These are phyloP conservation scores for Heterobasidion irregulare DNA, from an alignment of 1,284 basidiomycete genomes.

Conservation along the genomic window DNA sequence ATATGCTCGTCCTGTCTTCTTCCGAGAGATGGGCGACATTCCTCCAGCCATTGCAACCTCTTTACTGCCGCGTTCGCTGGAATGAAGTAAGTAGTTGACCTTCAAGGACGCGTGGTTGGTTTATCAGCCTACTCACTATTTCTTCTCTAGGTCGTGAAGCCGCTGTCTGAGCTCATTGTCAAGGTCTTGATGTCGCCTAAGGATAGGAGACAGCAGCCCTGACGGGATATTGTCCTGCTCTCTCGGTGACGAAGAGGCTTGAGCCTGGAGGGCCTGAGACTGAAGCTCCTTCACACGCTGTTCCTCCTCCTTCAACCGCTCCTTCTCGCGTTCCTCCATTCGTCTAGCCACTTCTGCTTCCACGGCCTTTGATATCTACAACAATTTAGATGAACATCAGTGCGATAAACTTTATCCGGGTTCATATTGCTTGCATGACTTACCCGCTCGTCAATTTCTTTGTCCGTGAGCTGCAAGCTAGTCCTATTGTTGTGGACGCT, in stretches of 20 bases:
- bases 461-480: slow-evolving; percentile 36
- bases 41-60: slow-evolving; percentile 50
- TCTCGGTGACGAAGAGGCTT: slow-evolving; percentile 6
- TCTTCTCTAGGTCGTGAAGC: slow-evolving; percentile 60
- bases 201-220: slow-evolving; percentile 51
- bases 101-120: background rate
- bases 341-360: slow-evolving; percentile 64
- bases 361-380: slow-evolving; percentile 61
- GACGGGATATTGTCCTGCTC: slow-evolving; percentile 30
- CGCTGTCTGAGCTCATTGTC: slow-evolving; percentile 57
- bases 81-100: background rate
- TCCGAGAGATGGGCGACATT: slow-evolving; percentile 61
- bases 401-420: slow-evolving; percentile 3
- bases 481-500: slow-evolving; percentile 4
- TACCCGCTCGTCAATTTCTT: slow-evolving; percentile 66
- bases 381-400: background rate
- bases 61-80: slow-evolving; percentile 49
- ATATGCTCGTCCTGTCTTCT: slow-evolving; percentile 70
- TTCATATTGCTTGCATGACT: slow-evolving; percentile 12
- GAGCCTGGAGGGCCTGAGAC: slow-evolving; percentile 7
- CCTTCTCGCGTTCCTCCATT: slow-evolving; percentile 54
- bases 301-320: slow-evolving; percentile 31
- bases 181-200: slow-evolving; percentile 54
- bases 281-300: slow-evolving; percentile 16
- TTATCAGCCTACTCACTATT: slow-evolving; percentile 43